Evolutionary conservation across 352 stramenopile genomes (phyloP), one percentile per base, ranked within the genome.

Genomic region (Globisporangium canariense): DNA sequence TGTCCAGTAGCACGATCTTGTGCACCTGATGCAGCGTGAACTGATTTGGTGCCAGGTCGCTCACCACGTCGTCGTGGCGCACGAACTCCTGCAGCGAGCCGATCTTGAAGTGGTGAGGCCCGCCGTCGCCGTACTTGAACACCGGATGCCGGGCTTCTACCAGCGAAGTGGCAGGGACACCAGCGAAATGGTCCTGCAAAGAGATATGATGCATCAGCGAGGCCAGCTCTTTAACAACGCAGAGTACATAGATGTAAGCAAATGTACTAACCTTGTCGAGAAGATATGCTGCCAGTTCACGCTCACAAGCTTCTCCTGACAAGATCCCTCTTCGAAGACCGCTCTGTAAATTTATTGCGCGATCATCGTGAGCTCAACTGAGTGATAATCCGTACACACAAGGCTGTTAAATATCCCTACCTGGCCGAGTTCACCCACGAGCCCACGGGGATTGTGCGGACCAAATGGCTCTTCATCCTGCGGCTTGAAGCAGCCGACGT

Each of bases 1-100:
- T 98, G 83, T 99, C 97, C 36, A 99, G 74, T 60, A 99, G 81
- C 34, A 97, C 97, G 77, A 99, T 98, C 74, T 99, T 99, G 78
- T 99, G 97, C 18, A 99, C 95, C 86, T 99, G 87, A 58, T 91
- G 83, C 0, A 72, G 65, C 62, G 71, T 96, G 64, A 96, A 96
- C 64, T 97, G 89, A 55, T 81, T 96, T 43, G 92, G 91, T 46
- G 88, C 91, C 9, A 98, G 71, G 65, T 99, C 96, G 70, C 97
- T 97, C 60, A 95, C 97, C 11, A 97, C 91, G 67, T 97, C 97
- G 68, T 98, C 93, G 59, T 97, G 91, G 6, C 91, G 77, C 30
- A 99, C 85, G 74, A 97, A 99, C 67, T 98, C 93, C 75, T 99
- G 97, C 25, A 99, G 86, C 28, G 91, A 98, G 32, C 97, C 97